Base-by-base conservation (phyloP, 345 rosid species). In the Euphorbia peplus region DNA sequence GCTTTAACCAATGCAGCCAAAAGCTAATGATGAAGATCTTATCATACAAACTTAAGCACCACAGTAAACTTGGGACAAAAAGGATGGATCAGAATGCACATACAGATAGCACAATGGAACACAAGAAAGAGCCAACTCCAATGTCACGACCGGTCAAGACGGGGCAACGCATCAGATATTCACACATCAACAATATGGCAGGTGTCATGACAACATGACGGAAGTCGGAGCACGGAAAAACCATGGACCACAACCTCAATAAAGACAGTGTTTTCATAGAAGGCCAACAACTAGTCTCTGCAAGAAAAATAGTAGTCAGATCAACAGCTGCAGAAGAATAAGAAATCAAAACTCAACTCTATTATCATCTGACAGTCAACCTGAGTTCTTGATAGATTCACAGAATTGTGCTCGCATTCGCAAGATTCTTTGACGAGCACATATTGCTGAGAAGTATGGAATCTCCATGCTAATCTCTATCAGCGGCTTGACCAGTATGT, bases 131-230 rank as follows among this genome's bases (percentile, higher is more conserved):
- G 67, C 99, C 96, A 15, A 88, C 68, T 25, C 93, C 92, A 60
- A 91, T 75, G 83, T 91, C 98, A 76, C 86, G 89, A 60, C 95
- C 95, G 25, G 87, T 88, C 48, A 63, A 71, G 71, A 91, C 79
- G 73, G 89, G 96, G 75, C 95, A 90, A 4, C 95, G 95, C 93
- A 86, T 87, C 75, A 95, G 85, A 85, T 91, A 91, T 85, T 95
- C 99, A 75, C 93, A 84, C 91, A 91, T 91, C 83, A 90, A 79
- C 70, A 90, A 62, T 72, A 87, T 72, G 35, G 88, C 89, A 1
- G 96, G 99, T 29, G 98, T 91, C 90, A 87, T 91, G 76, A 95
- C 99, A 63, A 70, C 90, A 72, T 91, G 99, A 26, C 95, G 96
- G 44, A 84, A 95, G 79, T 95, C 99, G 0, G 99, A 95, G 81